phyloP scores from a whole-genome alignment of 257 asterid species.

The Solanum virginianum region DNA sequence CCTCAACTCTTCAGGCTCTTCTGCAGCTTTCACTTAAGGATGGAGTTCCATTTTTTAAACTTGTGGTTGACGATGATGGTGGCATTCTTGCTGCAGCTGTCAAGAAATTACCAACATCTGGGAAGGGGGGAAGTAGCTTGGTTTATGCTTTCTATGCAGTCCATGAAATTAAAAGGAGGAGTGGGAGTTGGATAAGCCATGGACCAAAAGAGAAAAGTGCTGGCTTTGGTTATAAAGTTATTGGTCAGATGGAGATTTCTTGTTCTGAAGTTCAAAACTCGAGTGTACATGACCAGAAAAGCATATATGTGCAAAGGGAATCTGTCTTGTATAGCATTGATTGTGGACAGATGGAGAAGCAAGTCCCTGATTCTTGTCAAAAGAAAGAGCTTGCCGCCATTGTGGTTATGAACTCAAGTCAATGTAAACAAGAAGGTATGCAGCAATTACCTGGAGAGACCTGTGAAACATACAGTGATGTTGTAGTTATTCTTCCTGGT shows the following conservation, averaged over 20 bases:
- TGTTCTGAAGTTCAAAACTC: slow-evolving; percentile 8
- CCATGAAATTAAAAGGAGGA: slow-evolving; percentile 59
- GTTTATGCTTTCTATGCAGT: slow-evolving; percentile 60
- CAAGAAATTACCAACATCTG: slow-evolving; percentile 38
- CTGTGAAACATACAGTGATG: slow-evolving; percentile 5
- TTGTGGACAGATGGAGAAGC: slow-evolving; percentile 30
- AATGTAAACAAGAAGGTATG: slow-evolving; percentile 4
- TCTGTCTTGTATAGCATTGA: slow-evolving; percentile 50
- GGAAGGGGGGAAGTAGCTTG: slow-evolving; percentile 37
- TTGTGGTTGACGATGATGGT: slow-evolving; percentile 56
- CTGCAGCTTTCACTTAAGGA: slow-evolving; percentile 64
- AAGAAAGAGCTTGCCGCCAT: slow-evolving; percentile 69
- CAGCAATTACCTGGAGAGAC: background rate
- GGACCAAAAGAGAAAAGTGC: slow-evolving; percentile 53
- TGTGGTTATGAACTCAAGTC: slow-evolving; percentile 25
- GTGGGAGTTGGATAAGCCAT: slow-evolving; percentile 67
- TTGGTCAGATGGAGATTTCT: slow-evolving; percentile 75
- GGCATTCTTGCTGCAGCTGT: slow-evolving; percentile 73
- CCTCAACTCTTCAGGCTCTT: slow-evolving; percentile 43
- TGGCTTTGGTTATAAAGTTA: slow-evolving; percentile 43
- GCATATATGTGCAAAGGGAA: slow-evolving; percentile 29
- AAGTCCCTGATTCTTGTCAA: slow-evolving; percentile 28
- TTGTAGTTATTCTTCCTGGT: slow-evolving; percentile 62
- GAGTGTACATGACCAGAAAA: slow-evolving; percentile 1
- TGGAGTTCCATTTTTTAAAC: slow-evolving; percentile 67